Evolutionary conservation across 495 filamentous ascomycete genomes (phyloP).

Genomic region (Penicillium manginii): DNA sequence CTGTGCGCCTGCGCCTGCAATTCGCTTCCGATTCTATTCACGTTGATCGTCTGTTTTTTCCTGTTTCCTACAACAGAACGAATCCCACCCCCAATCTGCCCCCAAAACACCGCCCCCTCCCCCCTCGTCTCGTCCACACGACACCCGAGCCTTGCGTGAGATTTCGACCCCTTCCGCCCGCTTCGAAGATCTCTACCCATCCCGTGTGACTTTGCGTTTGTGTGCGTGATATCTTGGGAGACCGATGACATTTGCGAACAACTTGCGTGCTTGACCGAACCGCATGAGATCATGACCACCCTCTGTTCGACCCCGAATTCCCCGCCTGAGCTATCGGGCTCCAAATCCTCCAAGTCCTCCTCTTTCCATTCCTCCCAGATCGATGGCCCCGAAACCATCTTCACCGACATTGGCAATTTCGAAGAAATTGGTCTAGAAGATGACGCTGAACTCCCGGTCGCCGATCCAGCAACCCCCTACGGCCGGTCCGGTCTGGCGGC

Average conservation of each 20-base stretch:
- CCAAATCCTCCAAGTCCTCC: slow-evolving; percentile 87
- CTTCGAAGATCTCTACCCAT: slow-evolving; percentile 20
- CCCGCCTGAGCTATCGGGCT: slow-evolving; percentile 80
- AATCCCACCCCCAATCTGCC: background rate
- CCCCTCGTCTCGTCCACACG: background rate
- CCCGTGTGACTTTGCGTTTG: slow-evolving; percentile 7
- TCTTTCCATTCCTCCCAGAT: slow-evolving; percentile 77
- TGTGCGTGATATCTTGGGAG: background rate
- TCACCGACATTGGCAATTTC: slow-evolving; percentile 78
- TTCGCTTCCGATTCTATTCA: slow-evolving; percentile 21
- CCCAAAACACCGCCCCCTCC: background rate
- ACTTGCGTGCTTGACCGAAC: slow-evolving; percentile 13
- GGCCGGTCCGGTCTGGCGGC: slow-evolving; percentile 32
- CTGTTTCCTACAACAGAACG: background rate
- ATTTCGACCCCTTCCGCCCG: slow-evolving; percentile 25
- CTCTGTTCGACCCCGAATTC: slow-evolving; percentile 67
- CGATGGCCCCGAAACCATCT: slow-evolving; percentile 66
- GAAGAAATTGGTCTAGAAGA: slow-evolving; percentile 93
- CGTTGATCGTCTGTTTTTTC: slow-evolving; percentile 24
- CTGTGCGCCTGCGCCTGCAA: slow-evolving; percentile 34
- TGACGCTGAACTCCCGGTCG: slow-evolving; percentile 45
- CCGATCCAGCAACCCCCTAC: slow-evolving; percentile 34
- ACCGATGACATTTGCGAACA: slow-evolving; percentile 16
- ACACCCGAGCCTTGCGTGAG: slow-evolving; percentile 28
- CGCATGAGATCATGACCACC: slow-evolving; percentile 62